A percentile compares a stretch with the other conserved stretches of the same genome.
phyloP scores from a whole-genome alignment of 2,329 filamentous ascomycete genomes.

The Hymenoscyphus salicellus region DNA sequence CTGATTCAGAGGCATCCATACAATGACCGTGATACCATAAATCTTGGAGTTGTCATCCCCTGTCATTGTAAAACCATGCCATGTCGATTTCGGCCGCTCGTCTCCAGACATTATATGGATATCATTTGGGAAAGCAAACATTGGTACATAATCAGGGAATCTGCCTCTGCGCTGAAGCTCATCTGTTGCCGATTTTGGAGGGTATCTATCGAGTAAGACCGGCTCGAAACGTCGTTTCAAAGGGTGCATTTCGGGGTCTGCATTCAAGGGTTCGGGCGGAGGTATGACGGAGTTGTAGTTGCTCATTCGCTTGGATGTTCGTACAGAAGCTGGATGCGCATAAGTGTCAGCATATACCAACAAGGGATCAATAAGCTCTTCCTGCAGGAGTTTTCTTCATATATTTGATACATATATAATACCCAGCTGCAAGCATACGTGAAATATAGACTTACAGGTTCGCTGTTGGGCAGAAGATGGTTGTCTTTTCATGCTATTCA shows the following conservation, averaged over 20 bases:
- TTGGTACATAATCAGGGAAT: conserved; percentile 96
- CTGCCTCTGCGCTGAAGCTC: conserved; percentile 75
- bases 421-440: conserved; percentile 5
- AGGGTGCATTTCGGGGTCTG: conserved; percentile 91
- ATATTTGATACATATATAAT: not conserved
- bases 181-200: conserved; percentile 75
- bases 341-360: conserved; percentile 13
- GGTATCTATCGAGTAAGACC: conserved; percentile 91
- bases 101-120: conserved; percentile 96
- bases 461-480: conserved; percentile 62
- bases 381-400: conserved; percentile 3
- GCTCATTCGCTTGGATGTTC: conserved; percentile 84
- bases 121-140: conserved; percentile 99
- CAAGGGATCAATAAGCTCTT: conserved; percentile 9
- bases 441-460: conserved; percentile 57
- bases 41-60: conserved; percentile 86
- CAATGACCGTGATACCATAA: conserved; percentile 84
- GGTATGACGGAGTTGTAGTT: conserved; percentile 99
- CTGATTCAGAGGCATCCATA: conserved; percentile 85
- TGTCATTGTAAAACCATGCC: conserved; percentile 99
- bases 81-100: conserved; percentile 89
- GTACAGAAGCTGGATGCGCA: conserved; percentile 56
- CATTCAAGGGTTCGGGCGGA: conserved; percentile 82
- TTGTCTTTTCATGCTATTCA: conserved; percentile 91
- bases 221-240: conserved; percentile 92